Evolutionary conservation across 2,329 filamentous ascomycete species (phyloP).

Genomic region (Cercospora beticola): DNA sequence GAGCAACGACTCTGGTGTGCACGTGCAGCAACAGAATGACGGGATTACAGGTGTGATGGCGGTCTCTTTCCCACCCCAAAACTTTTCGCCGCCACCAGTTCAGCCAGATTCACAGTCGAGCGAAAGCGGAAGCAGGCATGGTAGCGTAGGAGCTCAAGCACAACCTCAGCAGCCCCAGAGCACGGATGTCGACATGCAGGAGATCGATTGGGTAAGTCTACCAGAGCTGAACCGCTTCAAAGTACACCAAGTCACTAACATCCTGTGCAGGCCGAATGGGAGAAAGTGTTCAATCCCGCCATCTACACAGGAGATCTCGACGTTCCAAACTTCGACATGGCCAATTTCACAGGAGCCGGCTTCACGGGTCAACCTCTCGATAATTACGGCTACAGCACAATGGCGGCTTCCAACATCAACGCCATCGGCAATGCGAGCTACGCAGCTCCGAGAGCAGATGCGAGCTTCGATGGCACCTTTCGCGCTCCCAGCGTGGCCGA

Average conservation of each 20-base stretch:
- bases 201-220: conserved; percentile 65
- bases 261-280: conserved; percentile 46
- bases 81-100: conserved; percentile 30
- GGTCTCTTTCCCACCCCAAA: conserved; percentile 24
- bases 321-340: conserved; percentile 38
- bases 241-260: conserved; percentile 6
- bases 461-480: neutral
- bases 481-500: conserved; percentile 1
- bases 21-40: conserved; percentile 20
- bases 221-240: neutral
- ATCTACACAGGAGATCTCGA: conserved; percentile 39
- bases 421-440: conserved; percentile 6
- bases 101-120: conserved; percentile 22
- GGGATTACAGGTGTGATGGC: conserved; percentile 4
- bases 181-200: conserved; percentile 43
- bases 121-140: conserved; percentile 27
- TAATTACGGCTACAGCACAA: conserved; percentile 13
- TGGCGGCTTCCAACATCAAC: conserved; percentile 16
- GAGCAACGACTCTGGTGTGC: conserved; percentile 15
- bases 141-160: conserved; percentile 20
- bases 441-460: neutral
- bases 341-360: conserved; percentile 33
- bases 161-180: neutral
- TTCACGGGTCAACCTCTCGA: conserved; percentile 1
- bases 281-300: conserved; percentile 45